Evolutionary conservation across 805 yeast species (phyloP).

Genomic region (Blastobotrys robertii): DNA sequence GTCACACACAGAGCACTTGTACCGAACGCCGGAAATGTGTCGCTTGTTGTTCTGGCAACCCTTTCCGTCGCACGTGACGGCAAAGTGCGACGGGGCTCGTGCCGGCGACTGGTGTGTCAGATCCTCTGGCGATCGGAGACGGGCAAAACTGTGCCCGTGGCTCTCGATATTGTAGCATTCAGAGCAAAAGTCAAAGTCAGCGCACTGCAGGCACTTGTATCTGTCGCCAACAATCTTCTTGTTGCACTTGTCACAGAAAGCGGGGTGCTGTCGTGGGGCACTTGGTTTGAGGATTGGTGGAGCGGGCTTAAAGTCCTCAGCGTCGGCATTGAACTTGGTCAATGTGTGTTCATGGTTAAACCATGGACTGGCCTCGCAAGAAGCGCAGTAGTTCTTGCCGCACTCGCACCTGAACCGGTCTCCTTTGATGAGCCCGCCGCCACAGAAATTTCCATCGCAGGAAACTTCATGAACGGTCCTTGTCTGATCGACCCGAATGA

Average conservation of each 20-base stretch:
- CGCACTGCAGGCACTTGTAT: conserved; percentile 39
- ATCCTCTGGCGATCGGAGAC: conserved; percentile 6
- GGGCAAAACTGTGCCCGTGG: conserved; percentile 14
- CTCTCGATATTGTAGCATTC: conserved; percentile 22
- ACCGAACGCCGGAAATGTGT: conserved; percentile 34
- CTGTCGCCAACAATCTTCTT: conserved; percentile 32
- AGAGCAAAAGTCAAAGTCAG: conserved; percentile 41
- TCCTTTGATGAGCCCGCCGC: background rate
- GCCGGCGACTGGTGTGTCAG: background rate
- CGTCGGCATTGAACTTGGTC: background rate
- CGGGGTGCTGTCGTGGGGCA: conserved; percentile 8
- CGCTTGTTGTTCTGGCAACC: conserved; percentile 11
- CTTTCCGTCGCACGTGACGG: conserved; percentile 24
- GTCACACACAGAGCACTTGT: conserved; percentile 37
- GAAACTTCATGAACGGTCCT: background rate
- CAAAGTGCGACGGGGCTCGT: conserved; percentile 4
- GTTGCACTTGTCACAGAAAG: conserved; percentile 21
- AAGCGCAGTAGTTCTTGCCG: background rate
- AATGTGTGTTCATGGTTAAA: background rate
- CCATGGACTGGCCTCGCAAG: background rate
- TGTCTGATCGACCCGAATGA: background rate
- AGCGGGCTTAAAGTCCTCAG: background rate
- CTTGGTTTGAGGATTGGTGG: background rate
- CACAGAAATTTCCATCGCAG: no score
- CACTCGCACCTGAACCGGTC: background rate